Percentiles rank a stretch among this genome's conserved stretches.
Conservation (phyloP, 1,139 yeast genomes). For the Sugiyamaella sp. region DNA sequence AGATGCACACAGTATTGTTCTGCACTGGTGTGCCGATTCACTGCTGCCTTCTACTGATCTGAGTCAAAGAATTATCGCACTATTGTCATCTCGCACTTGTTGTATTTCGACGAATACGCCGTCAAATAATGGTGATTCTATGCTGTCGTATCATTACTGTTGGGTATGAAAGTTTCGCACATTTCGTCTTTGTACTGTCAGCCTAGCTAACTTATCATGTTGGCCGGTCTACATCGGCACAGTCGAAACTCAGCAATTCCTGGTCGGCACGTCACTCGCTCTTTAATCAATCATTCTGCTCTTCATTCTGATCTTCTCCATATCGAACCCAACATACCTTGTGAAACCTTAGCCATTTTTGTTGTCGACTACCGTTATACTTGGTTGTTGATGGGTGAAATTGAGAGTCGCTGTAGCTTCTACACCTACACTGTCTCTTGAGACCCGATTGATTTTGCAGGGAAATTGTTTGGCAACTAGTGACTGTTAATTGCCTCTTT, state of each 20-base stretch:
- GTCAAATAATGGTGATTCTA: too few species aligned
- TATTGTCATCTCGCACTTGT: too few species aligned
- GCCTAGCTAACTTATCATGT: too few species aligned
- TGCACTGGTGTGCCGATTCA: too few species aligned
- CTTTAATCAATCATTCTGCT: neutral
- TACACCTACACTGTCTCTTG: conserved; percentile 1
- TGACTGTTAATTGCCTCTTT: conserved; percentile 14
- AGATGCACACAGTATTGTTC: too few species aligned
- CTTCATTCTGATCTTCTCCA: conserved; percentile 3
- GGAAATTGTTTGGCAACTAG: conserved; percentile 11
- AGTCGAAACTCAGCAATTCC: too few species aligned
- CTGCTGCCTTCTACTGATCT: too few species aligned
- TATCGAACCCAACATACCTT: conserved; percentile 34
- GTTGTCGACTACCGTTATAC: conserved; percentile 20
- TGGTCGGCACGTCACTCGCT: neutral
- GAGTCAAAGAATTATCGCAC: too few species aligned
- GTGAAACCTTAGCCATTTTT: conserved; percentile 43
- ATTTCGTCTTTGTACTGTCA: too few species aligned
- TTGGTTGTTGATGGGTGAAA: conserved; percentile 17
- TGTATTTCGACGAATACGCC: too few species aligned
- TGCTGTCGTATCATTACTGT: too few species aligned
- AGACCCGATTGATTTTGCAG: neutral
- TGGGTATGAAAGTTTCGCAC: too few species aligned
- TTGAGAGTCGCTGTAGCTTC: conserved; percentile 14
- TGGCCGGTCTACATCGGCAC: neutral